Conservation (phyloP, 2,329 filamentous ascomycete species). For the Ophiostoma triangulosporum region DNA sequence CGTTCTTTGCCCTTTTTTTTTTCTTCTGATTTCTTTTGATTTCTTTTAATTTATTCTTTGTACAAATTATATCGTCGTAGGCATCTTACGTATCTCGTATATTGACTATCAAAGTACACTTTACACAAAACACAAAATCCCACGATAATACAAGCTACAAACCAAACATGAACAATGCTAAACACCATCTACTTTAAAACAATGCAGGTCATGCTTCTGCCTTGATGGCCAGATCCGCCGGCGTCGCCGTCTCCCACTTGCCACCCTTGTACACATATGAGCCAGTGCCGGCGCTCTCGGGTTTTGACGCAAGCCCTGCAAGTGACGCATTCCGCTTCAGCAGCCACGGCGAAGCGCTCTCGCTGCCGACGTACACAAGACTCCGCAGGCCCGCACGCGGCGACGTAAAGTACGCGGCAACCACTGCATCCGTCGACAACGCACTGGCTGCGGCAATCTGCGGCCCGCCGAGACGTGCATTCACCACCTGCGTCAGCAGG, state of each 20-base stretch:
- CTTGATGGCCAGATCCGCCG: slow-evolving; percentile 11
- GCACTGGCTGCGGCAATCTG: slow-evolving; percentile 10
- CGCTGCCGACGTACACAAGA: slow-evolving; percentile 12
- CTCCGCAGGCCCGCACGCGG: slow-evolving; percentile 20
- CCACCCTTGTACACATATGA: slow-evolving; percentile 16
- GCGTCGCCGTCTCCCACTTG: slow-evolving; percentile 12
- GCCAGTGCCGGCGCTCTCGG: not conserved
- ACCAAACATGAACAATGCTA: no score
- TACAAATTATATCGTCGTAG: not conserved
- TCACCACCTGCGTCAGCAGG: slow-evolving; percentile 63
- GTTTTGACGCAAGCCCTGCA: slow-evolving; percentile 9
- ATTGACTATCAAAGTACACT: no score
- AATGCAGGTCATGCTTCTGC: no score
- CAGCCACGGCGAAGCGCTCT: slow-evolving; percentile 11
- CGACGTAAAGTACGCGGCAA: slow-evolving; percentile 14
- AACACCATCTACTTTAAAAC: no score
- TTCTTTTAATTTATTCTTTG: not conserved
- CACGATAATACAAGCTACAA: no score
- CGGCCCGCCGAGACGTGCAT: slow-evolving; percentile 55
- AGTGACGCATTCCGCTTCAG: slow-evolving; percentile 15
- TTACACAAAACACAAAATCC: no score
- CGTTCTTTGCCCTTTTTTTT: not conserved
- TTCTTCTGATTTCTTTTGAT: not conserved
- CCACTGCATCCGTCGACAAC: slow-evolving; percentile 9
- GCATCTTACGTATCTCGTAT: no score